Evolutionary conservation across 1,284 basidiomycete species (phyloP).

Genomic region (Fomitopsis pinicola): DNA sequence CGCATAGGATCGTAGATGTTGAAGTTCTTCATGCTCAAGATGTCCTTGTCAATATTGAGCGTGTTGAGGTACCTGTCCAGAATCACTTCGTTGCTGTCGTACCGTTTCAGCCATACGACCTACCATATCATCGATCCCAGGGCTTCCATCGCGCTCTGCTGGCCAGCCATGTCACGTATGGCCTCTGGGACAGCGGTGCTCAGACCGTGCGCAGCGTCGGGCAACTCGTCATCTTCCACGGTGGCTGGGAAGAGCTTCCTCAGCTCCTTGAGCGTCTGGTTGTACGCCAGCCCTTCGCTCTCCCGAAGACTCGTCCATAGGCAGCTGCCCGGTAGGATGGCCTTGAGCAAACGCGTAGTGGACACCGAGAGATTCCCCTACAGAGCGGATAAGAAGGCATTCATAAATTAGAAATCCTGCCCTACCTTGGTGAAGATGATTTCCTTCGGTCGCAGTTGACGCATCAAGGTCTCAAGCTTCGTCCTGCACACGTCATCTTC

Average conservation of each 20-base stretch:
- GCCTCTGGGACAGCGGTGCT: conserved; percentile 62
- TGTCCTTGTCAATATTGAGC: conserved; percentile 91
- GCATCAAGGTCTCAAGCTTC: conserved; percentile 89
- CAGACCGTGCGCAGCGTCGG: conserved; percentile 35
- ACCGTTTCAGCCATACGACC: conserved; percentile 10
- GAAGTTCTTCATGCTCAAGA: conserved; percentile 92
- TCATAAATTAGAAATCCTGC: background rate
- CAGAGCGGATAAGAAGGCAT: background rate
- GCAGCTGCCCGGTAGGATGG: conserved; percentile 73
- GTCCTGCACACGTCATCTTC: conserved; percentile 93
- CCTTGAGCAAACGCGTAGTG: conserved; percentile 79
- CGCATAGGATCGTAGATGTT: conserved; percentile 95
- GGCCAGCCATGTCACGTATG: conserved; percentile 69
- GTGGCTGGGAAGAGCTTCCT: conserved; percentile 58
- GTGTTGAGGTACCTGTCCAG: conserved; percentile 74
- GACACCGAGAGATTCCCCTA: conserved; percentile 81
- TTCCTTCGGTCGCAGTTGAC: conserved; percentile 93
- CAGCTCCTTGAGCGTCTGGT: conserved; percentile 70
- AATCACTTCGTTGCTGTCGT: background rate
- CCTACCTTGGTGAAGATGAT: conserved; percentile 85
- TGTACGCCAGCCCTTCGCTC: conserved; percentile 76
- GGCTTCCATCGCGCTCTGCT: conserved; percentile 71
- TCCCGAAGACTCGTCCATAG: conserved; percentile 85
- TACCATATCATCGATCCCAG: conserved; percentile 88
- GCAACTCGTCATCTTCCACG: conserved; percentile 43